These are phyloP conservation scores for Ustilago bromivora DNA, from an alignment of 1,284 basidiomycete species.

Conservation along the genomic window DNA sequence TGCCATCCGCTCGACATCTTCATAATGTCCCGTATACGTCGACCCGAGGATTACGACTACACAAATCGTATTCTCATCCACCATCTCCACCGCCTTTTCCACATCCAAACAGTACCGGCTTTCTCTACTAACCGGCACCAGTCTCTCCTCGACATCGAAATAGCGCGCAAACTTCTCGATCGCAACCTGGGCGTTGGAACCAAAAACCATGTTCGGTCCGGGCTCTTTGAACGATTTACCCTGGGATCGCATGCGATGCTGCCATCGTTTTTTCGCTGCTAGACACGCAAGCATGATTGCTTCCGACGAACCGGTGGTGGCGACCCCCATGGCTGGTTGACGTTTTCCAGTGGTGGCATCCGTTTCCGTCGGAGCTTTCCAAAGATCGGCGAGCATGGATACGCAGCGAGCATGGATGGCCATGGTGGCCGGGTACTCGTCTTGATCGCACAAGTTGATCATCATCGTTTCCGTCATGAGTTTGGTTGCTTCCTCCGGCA, in stretches of 20 bases:
- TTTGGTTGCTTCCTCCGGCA: conserved; percentile 72
- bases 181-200: conserved; percentile 80
- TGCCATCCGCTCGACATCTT: conserved; percentile 88
- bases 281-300: conserved; percentile 89
- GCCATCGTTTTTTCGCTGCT: conserved; percentile 95
- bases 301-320: conserved; percentile 93
- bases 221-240: conserved; percentile 72
- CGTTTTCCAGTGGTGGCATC: conserved; percentile 50
- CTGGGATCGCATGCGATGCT: conserved; percentile 83
- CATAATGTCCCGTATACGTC: conserved; percentile 94
- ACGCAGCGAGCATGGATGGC: conserved; percentile 72
- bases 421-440: conserved; percentile 80
- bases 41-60: conserved; percentile 75
- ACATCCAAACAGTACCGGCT: conserved; percentile 80
- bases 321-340: conserved; percentile 73
- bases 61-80: conserved; percentile 83
- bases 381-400: conserved; percentile 89
- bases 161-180: conserved; percentile 79
- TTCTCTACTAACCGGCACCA: conserved; percentile 61
- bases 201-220: conserved; percentile 81
- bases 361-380: conserved; percentile 77
- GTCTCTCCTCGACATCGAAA: conserved; percentile 81
- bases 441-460: conserved; percentile 82
- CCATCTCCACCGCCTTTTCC: conserved; percentile 84
- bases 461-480: conserved; percentile 76